Evolutionary conservation across 2,329 filamentous ascomycete species (phyloP), one percentile per base, ranked within the genome.

Genomic region (Nothopassalora personata): DNA sequence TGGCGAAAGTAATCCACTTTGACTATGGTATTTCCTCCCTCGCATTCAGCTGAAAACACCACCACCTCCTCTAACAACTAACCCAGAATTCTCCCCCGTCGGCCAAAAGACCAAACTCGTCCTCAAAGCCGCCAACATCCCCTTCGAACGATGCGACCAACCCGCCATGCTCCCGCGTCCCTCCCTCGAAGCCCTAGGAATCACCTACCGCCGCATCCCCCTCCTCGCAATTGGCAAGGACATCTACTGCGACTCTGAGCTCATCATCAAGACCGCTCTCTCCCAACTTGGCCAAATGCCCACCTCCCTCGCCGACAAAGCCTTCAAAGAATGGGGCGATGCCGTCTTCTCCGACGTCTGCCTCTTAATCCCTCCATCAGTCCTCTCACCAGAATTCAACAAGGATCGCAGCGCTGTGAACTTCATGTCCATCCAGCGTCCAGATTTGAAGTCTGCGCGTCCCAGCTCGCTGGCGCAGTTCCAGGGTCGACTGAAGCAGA

Each of bases 181-280:
- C 13, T 65, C 69, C 46, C 64, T 72, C n/a, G 65, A 69, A 57
- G 62, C 58, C 5, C 52, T 72, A 9, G 69, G 66, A 7, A 66
- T 72, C 50, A 70, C 67, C 7, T 71, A 71, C 60, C 67, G 70
- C 23, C 66, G 70, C 51, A 71, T 72, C 34, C 70, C 70, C 1
- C 51, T 72, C 52, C 58, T 72, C 11, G 63, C 69, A 10, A 59
- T 72, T 13, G 70, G 70, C 43, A 68, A 70, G 28, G 69, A 72
- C 52, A 58, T 72, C 58, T 72, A 70, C 63, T 60, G 57, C 53
- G 70, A 72, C 61, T 64, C 62, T 43, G 50, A 60, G 18, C 60
- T 63, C 18, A 68, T 71, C 50, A 63, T 68, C 53, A 61, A 67
- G 30, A 54, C 61, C 27, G 56, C 65, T 53, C 36, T 66, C 18